Evolutionary conservation across 1,284 basidiomycete species (phyloP).

Genomic region (Cutaneotrichosporon mucoides): DNA sequence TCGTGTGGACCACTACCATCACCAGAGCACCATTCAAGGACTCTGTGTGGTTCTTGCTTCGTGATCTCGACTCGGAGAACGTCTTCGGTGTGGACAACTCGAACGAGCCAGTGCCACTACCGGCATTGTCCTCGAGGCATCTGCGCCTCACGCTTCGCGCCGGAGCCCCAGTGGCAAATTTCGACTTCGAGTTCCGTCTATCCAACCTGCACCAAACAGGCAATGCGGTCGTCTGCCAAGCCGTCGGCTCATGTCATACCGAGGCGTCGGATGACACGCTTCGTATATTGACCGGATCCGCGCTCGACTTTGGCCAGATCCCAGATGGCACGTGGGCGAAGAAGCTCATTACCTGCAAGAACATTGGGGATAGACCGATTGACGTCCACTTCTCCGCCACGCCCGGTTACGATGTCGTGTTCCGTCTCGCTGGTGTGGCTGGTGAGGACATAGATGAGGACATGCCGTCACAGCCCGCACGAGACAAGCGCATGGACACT

Average conservation of each 20-base stretch:
- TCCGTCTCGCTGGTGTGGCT: conserved; percentile 50
- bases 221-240: conserved; percentile 41
- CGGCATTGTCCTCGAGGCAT: conserved; percentile 42
- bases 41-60: conserved; percentile 43
- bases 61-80: conserved; percentile 47
- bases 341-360: conserved; percentile 51
- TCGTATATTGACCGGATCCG: conserved; percentile 48
- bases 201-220: conserved; percentile 43
- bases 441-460: conserved; percentile 47
- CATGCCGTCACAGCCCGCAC: conserved; percentile 19
- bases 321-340: conserved; percentile 52
- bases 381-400: conserved; percentile 51
- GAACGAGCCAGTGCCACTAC: conserved; percentile 39
- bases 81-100: conserved; percentile 45
- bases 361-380: conserved; percentile 49
- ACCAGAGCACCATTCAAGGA: conserved; percentile 39
- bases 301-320: conserved; percentile 53
- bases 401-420: conserved; percentile 50
- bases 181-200: conserved; percentile 45
- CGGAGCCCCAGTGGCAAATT: conserved; percentile 29
- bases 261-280: conserved; percentile 47
- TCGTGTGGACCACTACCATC: conserved; percentile 42
- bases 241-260: conserved; percentile 34
- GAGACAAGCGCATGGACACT: conserved; percentile 14
- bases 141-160: conserved; percentile 37